Evolutionary conservation across 371 early-diverging fungal genomes (phyloP), one percentile per base, ranked within the genome.

Genomic region (Syncephalastrum racemosum): DNA sequence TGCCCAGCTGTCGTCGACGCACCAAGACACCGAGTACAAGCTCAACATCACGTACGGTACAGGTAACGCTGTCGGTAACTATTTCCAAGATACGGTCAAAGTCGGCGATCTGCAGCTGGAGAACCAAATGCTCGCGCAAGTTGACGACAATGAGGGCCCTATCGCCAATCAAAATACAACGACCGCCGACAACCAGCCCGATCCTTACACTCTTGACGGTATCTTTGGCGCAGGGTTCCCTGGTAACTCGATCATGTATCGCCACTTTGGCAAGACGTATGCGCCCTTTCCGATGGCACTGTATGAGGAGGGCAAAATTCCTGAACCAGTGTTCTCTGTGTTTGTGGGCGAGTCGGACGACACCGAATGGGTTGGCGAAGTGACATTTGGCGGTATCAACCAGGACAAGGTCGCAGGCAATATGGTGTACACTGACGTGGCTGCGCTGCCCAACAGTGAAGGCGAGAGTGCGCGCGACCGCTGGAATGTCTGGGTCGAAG

Each of bases 371-470:
- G 65, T 66, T 2, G 78, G 79, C 12, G 77, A 81, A 55, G 64
- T 79, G 24, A 61, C 68, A 14, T 73, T 82, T 64, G 79, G 80
- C n/a, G 77, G 60, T 12, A 56, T 72, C 23, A 67, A 82, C 53
- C 45, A 58, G 19, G 60, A 59, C 20, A 56, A 63, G 40, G 76
- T 59, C 36, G 47, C 56, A 15, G 75, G 73, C 10, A 60, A 75
- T 2, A 53, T 72, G 12, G 46, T 62, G 10, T 75, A 71, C 18
- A 62, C 71, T 0, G 46, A 62, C 24, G 64, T 71, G 1, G 54
- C 61, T 1, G 50, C 59, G 14, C 42, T 59, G 23, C 45, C 47
- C 6, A 31, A 31, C 36, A 8, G 43, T 39, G 20, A 42, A 24
- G 20, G 23, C 24, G 12, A 42, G 22, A 5, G 7, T 4, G 42